Conservation (phyloP, 371 early-diverging fungal species). For the Catenaria anguillulae region DNA sequence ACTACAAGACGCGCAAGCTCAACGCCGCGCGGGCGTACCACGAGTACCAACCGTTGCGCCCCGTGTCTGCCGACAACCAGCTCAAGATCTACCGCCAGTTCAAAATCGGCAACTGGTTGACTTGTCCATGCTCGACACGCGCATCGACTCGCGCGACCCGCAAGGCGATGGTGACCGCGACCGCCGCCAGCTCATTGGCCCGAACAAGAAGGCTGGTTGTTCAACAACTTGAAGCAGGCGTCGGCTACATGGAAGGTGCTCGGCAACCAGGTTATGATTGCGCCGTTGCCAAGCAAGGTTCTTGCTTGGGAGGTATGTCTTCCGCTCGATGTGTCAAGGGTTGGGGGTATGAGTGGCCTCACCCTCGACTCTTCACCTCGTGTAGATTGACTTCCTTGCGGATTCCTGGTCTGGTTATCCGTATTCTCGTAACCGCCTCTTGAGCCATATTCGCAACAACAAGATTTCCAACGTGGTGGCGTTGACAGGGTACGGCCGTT, state of each 20-base stretch:
- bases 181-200: conserved; percentile 12
- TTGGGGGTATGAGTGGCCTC: too few relatives aligned
- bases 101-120: conserved; percentile 19
- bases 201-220: conserved; percentile 22
- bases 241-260: conserved; percentile 15
- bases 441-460: neutral
- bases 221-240: conserved; percentile 10
- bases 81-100: conserved; percentile 26
- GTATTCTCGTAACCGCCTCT: neutral
- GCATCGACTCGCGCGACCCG: conserved; percentile 18
- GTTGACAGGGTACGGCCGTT: too few relatives aligned
- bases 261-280: conserved; percentile 14
- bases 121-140: conserved; percentile 22
- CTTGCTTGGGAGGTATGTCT: too few relatives aligned
- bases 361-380: too few relatives aligned
- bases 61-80: neutral
- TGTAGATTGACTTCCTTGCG: neutral
- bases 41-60: neutral
- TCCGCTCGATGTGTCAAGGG: too few relatives aligned
- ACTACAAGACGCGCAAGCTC: neutral
- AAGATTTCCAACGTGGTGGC: too few relatives aligned
- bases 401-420: neutral
- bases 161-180: conserved; percentile 6
- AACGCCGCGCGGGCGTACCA: neutral
- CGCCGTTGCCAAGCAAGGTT: neutral